phyloP scores from a whole-genome alignment of 495 filamentous ascomycete genomes.

The Aspergillus haitiensis region DNA sequence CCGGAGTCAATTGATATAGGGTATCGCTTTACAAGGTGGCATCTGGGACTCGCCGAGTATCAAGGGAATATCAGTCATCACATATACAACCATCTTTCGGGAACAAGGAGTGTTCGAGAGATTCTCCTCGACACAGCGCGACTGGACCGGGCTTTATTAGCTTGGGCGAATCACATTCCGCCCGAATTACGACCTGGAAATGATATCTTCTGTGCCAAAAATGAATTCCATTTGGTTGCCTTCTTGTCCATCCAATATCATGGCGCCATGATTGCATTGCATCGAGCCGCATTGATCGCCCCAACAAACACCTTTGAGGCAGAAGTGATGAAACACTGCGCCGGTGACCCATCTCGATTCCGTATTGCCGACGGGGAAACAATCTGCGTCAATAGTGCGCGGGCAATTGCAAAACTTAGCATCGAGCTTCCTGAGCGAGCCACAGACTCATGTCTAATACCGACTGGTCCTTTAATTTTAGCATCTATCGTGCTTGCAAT shows the following conservation, averaged over 20 bases:
- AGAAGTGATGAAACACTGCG: constrained; percentile 7
- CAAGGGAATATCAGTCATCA: constrained; percentile 22
- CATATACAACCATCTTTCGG: constrained; percentile 13
- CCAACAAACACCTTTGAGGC: constrained; percentile 14
- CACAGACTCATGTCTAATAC: constrained; percentile 10
- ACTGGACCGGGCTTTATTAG: constrained; percentile 6
- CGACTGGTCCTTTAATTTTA: constrained; percentile 4
- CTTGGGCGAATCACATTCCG: constrained; percentile 17
- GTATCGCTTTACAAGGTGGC: constrained; percentile 15
- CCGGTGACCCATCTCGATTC: constrained; percentile 13
- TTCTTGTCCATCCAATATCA: constrained; percentile 21
- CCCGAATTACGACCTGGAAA: constrained; percentile 16
- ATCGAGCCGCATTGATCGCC: constrained; percentile 21
- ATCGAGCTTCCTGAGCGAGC: constrained; percentile 14
- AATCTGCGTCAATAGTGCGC: constrained; percentile 19
- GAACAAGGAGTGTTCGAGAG: constrained; percentile 9
- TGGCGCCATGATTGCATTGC: constrained; percentile 15
- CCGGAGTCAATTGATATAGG: not conserved
- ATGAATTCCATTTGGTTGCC: constrained; percentile 13
- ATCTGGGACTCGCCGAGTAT: constrained; percentile 16
- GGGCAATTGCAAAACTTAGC: constrained; percentile 21
- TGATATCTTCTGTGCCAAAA: constrained; percentile 12
- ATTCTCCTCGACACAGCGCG: constrained; percentile 19
- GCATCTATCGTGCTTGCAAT: constrained; percentile 21
- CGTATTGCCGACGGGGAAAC: constrained; percentile 15